Evolutionary conservation across 23 red algal genomes (phyloP), one percentile per base, ranked within the genome.

Genomic region (Gracilaria vermiculophylla): DNA sequence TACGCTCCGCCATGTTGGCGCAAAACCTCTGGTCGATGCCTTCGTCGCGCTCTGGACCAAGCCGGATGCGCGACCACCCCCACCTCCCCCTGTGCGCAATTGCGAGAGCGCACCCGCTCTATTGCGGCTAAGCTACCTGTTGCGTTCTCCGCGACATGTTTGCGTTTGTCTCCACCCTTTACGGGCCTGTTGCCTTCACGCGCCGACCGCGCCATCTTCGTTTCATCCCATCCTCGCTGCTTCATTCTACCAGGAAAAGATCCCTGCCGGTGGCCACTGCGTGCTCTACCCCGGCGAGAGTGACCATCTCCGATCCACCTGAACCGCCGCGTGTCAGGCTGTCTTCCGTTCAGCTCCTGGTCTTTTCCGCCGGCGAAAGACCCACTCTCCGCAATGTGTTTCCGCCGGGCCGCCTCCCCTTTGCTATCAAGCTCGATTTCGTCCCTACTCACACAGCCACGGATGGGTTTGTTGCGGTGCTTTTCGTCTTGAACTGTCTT

Each of bases 371-470:
- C 0, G 36, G 67, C 21, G 67, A 73, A 28, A 29, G 4, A 73
- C 67, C 67, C 5, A 9, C 67, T 13, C 3, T 73, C 49, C 52
- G 50, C 31, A 36, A 35, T 33, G 1, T 42, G 3, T 61, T 41
- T 77, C 75, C 87, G 34, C 75, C 87, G 1, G 74, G 75, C 21
- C 55, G 57, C 8, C 45, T 81, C 21, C 87, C 75, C 5, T 33
- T 91, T 1, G 31, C 87, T n/a, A 31, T 66, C 24, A 76, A 91
- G 51, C 51, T 91, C 23, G 74, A 91, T 62, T 80, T 52, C 56
- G 75, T 91, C 7, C 55, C 81, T 0, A 91, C 71, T 47, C 87
- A 91, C 43, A 74, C 87, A 24, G 31, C 78, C 73, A 81, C 87
- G 4, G 75, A 81, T 36, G 49, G 42, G 6, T 74, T 91, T 21